Evolutionary conservation across 495 filamentous ascomycete genomes (phyloP), one percentile per base, ranked within the genome.

Genomic region (Gamarada debralockiae): DNA sequence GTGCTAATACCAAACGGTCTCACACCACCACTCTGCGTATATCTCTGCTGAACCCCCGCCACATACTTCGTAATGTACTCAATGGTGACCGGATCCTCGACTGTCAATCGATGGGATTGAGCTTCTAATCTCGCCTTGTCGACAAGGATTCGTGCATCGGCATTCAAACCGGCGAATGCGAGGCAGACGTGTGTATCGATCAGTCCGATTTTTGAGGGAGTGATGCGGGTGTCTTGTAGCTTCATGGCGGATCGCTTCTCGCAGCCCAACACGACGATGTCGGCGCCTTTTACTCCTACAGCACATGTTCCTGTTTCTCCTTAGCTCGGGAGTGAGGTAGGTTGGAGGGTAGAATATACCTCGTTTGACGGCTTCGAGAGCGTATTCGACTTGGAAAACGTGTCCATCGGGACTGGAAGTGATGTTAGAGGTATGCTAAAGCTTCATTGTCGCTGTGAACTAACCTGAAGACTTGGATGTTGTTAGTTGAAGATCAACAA

Each of bases 31-130:
- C 88, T 93, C 76, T 98, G 93, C 40, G 93, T 98, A 74, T 98
- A 98, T 66, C 89, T 80, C 76, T 98, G 93, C 75, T 98, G 93
- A 57, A 97, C 95, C 37, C 92, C 87, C 37, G 93, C 93, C 50
- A 97, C 85, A 68, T 97, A 95, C 74, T 97, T 97, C 50, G 93
- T 97, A 65, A 98, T 97, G 76, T 98, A 98, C 74, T 98, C 93
- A 67, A 98, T 95, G 34, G 86, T 90, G 51, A 95, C 89, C 49
- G 93, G 92, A 70, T 98, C 93, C 69, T 97, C 93, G 44, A 98
- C 90, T n/a, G 93, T 97, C 61, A 98, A 77, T 42, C 93, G 88
- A 75, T 98, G 93, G 48, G 89, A 95, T 74, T 98, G 93, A 50
- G 93, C 93, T 68, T 98, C 93, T 70, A 98, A 71, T 55, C 95